Evolutionary conservation across 306 rosid species (phyloP).

Genomic region (Ormosia emarginata): DNA sequence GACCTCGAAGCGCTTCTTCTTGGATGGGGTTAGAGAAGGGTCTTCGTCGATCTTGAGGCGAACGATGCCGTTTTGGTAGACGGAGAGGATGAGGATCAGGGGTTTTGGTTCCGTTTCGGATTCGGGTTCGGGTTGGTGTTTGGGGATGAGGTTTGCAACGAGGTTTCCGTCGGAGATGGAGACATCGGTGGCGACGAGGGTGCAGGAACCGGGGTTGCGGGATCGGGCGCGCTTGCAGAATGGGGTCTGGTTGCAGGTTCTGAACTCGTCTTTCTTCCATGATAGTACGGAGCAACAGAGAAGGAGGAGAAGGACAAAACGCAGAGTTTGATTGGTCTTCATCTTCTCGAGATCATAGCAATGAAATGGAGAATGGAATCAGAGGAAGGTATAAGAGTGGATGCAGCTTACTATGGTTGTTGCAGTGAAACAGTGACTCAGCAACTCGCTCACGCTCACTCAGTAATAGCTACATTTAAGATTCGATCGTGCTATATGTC

Average conservation of each 20-base stretch:
- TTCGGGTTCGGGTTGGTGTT: conserved; percentile 9
- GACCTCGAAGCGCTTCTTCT: conserved; percentile 64
- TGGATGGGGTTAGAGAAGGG: conserved; percentile 47
- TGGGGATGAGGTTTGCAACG: conserved; percentile 59
- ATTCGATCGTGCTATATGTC: no score
- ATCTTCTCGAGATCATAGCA: conserved; percentile 28
- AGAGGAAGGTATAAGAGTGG: background rate
- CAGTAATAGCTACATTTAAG: background rate
- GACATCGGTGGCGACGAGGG: conserved; percentile 55
- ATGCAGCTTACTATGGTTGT: background rate
- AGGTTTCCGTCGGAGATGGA: conserved; percentile 68
- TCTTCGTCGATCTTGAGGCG: conserved; percentile 89
- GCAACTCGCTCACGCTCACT: background rate
- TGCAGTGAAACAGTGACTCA: background rate
- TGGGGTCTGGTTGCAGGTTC: conserved; percentile 88
- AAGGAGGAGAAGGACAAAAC: conserved; percentile 42
- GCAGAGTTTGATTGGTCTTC: conserved; percentile 33
- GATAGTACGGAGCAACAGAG: conserved; percentile 46
- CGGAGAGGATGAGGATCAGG: conserved; percentile 69
- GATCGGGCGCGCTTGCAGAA: conserved; percentile 89
- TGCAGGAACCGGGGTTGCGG: conserved; percentile 53
- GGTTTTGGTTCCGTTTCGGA: conserved; percentile 44
- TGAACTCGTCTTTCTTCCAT: conserved; percentile 90
- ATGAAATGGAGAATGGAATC: background rate
- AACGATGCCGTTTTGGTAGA: conserved; percentile 56